Conservation (phyloP, 2,329 filamentous ascomycete genomes). For the Alternaria brassicicola region DNA sequence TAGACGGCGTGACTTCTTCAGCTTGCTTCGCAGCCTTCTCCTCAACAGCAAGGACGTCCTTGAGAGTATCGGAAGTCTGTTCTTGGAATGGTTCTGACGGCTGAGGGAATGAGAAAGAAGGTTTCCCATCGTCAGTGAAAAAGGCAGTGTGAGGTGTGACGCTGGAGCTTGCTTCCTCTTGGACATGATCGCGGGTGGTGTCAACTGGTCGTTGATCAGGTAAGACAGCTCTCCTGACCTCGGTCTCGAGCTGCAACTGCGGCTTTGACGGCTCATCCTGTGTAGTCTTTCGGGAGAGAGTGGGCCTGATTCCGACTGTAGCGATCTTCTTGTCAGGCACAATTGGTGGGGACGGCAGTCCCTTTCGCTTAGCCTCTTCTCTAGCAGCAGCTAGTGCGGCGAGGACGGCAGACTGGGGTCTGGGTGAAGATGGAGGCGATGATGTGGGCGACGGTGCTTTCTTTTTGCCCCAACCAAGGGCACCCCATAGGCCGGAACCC, state of each 20-base stretch:
- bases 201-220: background rate
- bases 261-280: slow-evolving; percentile 7
- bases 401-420: slow-evolving; percentile 13
- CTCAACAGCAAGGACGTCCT: background rate
- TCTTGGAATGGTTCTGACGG: background rate
- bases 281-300: background rate
- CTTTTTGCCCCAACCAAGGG: slow-evolving; percentile 44
- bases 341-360: background rate
- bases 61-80: background rate
- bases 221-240: background rate
- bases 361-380: slow-evolving; percentile 12
- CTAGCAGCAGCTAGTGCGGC: slow-evolving; percentile 13
- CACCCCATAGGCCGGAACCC: slow-evolving; percentile 36
- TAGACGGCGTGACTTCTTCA: slow-evolving; percentile 1
- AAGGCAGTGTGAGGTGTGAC: background rate
- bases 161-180: background rate
- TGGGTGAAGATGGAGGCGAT: slow-evolving; percentile 11
- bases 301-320: slow-evolving; percentile 1
- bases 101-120: slow-evolving; percentile 2
- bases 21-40: background rate
- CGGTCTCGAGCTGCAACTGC: slow-evolving; percentile 3
- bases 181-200: background rate
- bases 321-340: slow-evolving; percentile 9
- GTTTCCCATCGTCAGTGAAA: slow-evolving; percentile 11
- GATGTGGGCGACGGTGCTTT: slow-evolving; percentile 22